phyloP scores from a whole-genome alignment of 345 rosid species.

The Salix udensis region DNA sequence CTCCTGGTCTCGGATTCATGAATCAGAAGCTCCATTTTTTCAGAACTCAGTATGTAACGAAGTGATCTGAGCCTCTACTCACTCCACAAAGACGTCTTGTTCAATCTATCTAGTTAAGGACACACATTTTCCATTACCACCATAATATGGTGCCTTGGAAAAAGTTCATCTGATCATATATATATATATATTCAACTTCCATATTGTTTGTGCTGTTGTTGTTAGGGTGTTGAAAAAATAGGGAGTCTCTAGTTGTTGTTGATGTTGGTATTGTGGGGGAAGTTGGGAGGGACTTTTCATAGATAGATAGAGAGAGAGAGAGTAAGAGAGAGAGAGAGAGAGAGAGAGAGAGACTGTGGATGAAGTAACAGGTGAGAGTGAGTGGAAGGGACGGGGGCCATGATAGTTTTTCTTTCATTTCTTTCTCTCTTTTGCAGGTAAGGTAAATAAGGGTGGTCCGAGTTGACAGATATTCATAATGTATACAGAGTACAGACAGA shows the following conservation, averaged over 20 bases:
- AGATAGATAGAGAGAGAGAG: not conserved
- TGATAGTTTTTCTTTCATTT: constrained; percentile 2
- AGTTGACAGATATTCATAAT: constrained; percentile 13
- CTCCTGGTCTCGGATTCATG: not conserved
- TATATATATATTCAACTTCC: not conserved
- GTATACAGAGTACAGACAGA: not conserved
- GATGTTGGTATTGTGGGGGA: constrained; percentile 50
- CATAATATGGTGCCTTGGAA: not conserved
- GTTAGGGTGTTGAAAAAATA: not conserved
- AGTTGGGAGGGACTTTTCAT: constrained; percentile 50
- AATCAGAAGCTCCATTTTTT: not conserved
- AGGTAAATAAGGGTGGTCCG: constrained; percentile 12
- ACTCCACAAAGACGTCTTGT: not conserved
- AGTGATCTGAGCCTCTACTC: not conserved
- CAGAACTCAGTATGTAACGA: not conserved
- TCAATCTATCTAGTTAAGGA: not conserved
- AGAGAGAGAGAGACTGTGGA: constrained; percentile 1
- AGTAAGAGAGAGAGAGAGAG: not conserved
- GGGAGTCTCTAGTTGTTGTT: not conserved
- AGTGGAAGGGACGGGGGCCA: constrained; percentile 14
- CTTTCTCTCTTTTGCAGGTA: constrained; percentile 11
- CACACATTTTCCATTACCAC: not conserved
- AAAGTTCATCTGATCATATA: not conserved
- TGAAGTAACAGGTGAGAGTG: constrained; percentile 22
- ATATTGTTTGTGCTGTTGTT: not conserved